phyloP scores from a whole-genome alignment of 805 yeast genomes.

The Kodamaea laetipori region DNA sequence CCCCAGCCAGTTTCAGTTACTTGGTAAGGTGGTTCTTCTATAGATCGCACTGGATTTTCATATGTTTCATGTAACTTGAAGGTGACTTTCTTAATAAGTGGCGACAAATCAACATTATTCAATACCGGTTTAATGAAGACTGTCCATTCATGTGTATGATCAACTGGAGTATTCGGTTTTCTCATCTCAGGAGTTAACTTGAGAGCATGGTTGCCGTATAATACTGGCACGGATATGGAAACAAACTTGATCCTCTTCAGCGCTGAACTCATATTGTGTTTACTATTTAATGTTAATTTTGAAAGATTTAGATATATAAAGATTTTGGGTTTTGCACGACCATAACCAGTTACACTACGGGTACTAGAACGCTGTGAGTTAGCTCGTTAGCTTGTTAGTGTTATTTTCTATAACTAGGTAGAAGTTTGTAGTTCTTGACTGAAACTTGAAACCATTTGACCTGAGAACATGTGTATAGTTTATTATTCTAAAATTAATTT shows the following conservation, averaged over 20 bases:
- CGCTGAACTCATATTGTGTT: constrained; percentile 15
- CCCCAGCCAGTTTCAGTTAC: constrained; percentile 99
- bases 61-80: constrained; percentile 96
- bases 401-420: no score
- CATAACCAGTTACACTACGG: no score
- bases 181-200: constrained; percentile 54
- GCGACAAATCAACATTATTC: constrained; percentile 72
- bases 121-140: constrained; percentile 79
- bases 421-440: no score
- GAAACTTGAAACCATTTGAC: no score
- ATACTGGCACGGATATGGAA: constrained; percentile 73
- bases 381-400: no score
- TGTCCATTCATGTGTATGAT: constrained; percentile 96
- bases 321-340: constrained; percentile 9
- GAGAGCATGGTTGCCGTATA: constrained; percentile 79
- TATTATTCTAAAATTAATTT: no score
- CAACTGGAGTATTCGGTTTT: constrained; percentile 66
- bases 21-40: constrained; percentile 90
- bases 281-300: not conserved
- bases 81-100: constrained; percentile 83
- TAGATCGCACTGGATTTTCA: constrained; percentile 77
- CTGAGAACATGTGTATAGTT: no score
- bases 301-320: not conserved
- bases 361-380: no score
- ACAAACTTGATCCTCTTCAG: constrained; percentile 28